Conservation (phyloP, 805 yeast genomes). For the Lachancea waltii region DNA sequence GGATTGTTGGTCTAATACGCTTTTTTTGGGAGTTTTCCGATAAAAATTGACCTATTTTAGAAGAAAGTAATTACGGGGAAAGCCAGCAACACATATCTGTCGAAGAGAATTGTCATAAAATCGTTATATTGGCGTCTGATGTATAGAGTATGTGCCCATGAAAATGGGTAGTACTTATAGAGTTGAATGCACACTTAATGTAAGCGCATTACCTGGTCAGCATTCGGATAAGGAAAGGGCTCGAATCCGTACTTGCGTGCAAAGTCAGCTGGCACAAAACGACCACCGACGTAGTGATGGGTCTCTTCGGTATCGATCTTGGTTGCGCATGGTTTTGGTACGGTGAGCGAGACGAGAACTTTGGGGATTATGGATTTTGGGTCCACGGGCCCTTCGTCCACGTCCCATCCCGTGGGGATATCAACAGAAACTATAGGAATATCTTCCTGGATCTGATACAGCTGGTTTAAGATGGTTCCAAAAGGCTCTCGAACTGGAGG, state of each 20-base stretch:
- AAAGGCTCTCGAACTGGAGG: slow-evolving; percentile 86
- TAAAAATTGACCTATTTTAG: too few relatives aligned
- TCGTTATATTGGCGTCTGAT: too few relatives aligned
- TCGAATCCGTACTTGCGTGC: slow-evolving; percentile 71
- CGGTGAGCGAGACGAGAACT: slow-evolving; percentile 76
- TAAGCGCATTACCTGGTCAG: slow-evolving; percentile 56
- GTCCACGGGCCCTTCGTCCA: slow-evolving; percentile 69
- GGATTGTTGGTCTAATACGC: too few relatives aligned
- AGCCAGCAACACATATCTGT: too few relatives aligned
- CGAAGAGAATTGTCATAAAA: too few relatives aligned
- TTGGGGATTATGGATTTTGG: slow-evolving; percentile 47
- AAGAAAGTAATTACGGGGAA: too few relatives aligned
- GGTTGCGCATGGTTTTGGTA: slow-evolving; percentile 84
- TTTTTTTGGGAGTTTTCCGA: too few relatives aligned
- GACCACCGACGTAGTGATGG: slow-evolving; percentile 80
- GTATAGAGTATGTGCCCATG: too few relatives aligned
- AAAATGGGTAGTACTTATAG: too few relatives aligned
- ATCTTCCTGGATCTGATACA: slow-evolving; percentile 31
- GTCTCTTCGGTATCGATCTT: slow-evolving; percentile 38
- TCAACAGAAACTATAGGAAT: slow-evolving; percentile 76
- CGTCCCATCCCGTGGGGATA: slow-evolving; percentile 97
- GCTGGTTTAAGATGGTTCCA: slow-evolving; percentile 38
- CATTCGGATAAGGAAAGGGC: slow-evolving; percentile 51
- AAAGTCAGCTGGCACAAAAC: slow-evolving; percentile 63
- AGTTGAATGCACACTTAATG: too few relatives aligned